These are phyloP conservation scores for Curvularia hawaiiensis DNA, from an alignment of 2,329 filamentous ascomycete genomes.

Conservation along the genomic window DNA sequence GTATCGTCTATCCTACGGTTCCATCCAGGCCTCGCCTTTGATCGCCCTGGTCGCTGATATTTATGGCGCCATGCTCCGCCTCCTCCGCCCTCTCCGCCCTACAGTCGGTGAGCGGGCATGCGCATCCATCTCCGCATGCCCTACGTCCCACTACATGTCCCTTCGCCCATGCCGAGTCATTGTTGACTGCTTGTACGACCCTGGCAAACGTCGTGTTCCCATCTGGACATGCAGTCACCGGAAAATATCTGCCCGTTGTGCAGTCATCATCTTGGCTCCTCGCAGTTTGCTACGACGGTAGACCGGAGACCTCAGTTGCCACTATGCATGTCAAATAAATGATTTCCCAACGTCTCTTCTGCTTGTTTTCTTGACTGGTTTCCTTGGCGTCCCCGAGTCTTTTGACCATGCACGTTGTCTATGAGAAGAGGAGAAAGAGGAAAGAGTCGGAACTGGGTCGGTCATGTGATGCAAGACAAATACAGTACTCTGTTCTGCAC, in stretches of 20 bases:
- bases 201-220: background rate
- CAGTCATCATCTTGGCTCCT: background rate
- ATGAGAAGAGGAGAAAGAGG: background rate
- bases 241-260: background rate
- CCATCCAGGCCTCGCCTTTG: conserved; percentile 1
- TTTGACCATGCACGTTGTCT: background rate
- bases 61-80: background rate
- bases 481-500: background rate
- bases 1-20: background rate
- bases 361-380: background rate
- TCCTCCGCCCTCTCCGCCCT: background rate
- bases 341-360: background rate
- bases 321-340: background rate
- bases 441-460: background rate
- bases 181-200: background rate
- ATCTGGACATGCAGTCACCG: background rate
- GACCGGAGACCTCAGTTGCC: background rate
- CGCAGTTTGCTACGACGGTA: background rate
- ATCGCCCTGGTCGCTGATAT: background rate
- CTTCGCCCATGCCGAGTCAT: background rate
- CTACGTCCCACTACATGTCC: background rate
- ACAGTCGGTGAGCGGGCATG: background rate
- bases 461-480: background rate
- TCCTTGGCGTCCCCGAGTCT: background rate
- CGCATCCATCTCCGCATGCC: background rate